Evolutionary conservation across 2,329 filamentous ascomycete genomes (phyloP), one percentile per base, ranked within the genome.

Genomic region (Hirsutella minnesotensis): DNA sequence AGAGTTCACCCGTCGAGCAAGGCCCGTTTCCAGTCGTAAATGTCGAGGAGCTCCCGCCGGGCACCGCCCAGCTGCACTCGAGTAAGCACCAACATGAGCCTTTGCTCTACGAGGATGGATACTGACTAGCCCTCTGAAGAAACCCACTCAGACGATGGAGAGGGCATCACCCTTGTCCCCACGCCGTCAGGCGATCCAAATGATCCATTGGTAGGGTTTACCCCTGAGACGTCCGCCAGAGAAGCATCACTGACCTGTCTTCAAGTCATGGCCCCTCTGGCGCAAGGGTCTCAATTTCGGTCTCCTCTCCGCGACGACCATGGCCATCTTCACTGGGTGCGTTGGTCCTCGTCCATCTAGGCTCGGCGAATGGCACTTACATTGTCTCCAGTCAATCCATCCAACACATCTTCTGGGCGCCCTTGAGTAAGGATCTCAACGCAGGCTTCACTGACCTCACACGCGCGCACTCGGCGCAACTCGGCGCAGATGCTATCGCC

Each of bases 21-120:
- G 24, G 24, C 12, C 24, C 24, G 7, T 7, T 27, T 7, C 7
- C 24, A 12, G 24, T 12, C 24, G 24, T 7, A 12, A 12, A 7
- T 27, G 7, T 27, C 24, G 24, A 27, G 24, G 24, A 27, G 24
- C 24, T 27, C 7, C 24, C 24, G 7, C 3, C 64, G 61, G 27
- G 55, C 78, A 16, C 24, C 24, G 24, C 12, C 24, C 24, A 27
- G 24, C 24, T 27, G 12, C 24, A 27, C 12, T 27, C 24, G 12
- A 27, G 24, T 27, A 27, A 27, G 24, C 24, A 7, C 12, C 24
- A 12, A 27, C 12, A 27, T 27, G 24, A 7, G 24, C 12, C 12
- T 27, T 27, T 12, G 24, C 24, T 27, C 24, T 27, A 12, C 12
- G 24, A 7, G 24, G 7, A n/a, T n/a, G n/a, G 7, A 27, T 27